Conservation (phyloP, 139 green algal species). For the Edaphochlamys debaryana region DNA sequence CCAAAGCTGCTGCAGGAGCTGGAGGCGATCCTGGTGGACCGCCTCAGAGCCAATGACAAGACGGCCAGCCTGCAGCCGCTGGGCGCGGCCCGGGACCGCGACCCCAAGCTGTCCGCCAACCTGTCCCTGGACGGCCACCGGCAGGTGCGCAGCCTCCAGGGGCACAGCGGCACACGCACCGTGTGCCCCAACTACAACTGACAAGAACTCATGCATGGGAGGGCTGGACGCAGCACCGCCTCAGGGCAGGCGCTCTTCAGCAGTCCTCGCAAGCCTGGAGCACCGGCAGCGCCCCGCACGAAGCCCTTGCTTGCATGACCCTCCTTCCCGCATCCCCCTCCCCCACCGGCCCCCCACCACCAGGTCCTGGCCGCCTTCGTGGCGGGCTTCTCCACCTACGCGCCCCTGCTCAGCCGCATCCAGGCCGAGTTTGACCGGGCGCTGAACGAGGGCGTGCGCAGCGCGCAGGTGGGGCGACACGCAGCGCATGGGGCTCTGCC, state of each 20-base stretch:
- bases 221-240: no score
- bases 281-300: no score
- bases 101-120: constrained; percentile 61
- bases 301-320: no score
- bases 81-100: constrained; percentile 43
- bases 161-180: no score
- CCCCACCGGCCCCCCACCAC: background rate
- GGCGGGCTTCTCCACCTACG: constrained; percentile 54
- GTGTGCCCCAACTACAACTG: no score
- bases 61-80: constrained; percentile 21
- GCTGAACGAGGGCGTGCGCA: constrained; percentile 49
- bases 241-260: no score
- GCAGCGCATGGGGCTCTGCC: no score
- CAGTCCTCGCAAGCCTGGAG: no score
- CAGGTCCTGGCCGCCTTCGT: constrained; percentile 59
- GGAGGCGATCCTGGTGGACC: constrained; percentile 58
- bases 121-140: constrained; percentile 59
- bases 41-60: constrained; percentile 45
- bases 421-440: constrained; percentile 58
- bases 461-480: constrained; percentile 14
- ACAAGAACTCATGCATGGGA: no score
- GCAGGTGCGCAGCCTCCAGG: constrained; percentile 27
- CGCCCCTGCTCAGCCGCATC: constrained; percentile 40
- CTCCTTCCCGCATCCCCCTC: no score
- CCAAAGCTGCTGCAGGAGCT: constrained; percentile 62